Base-by-base conservation (phyloP, 2,329 filamentous ascomycete genomes). In the Plenodomus tracheiphilus region DNA sequence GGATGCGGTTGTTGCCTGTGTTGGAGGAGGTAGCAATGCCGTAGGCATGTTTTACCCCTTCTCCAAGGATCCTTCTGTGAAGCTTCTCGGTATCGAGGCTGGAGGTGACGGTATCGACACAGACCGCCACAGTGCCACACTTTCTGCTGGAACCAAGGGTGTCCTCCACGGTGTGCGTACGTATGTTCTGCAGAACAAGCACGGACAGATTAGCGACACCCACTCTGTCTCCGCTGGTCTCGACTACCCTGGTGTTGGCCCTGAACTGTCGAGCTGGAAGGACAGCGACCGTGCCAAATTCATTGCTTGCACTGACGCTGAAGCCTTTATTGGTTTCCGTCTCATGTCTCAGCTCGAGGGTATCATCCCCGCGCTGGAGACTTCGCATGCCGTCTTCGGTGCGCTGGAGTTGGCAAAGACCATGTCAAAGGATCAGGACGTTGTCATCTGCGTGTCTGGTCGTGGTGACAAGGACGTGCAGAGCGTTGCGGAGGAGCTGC, bases 31-130 rank as follows among this genome's bases (percentile, higher is more conserved):
- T 50, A 92, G 87, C 71, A 99, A 99, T 71, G 94, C 94, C 2
- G 87, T 88, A 3, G 94, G 94, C 76, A 99, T 97, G 92, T 99
- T 99, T 79, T 95, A 93, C 75, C 94, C 94, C 43, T 99, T 99
- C 77, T 82, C 88, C 55, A 85, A 91, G 36, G 93, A 99, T 65
- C 81, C 82, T 0, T 86, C 81, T 52, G 94, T 99, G 52, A 91
- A 92, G 76, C 82, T 97, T 3, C 80, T 97, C 11, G 94, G 94
- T 58, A 92, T 99, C 2, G 94, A 99, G 78, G 94, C 94, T 11
- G 94, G 91, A 34, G 94, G 94, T 53, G 94, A 97, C 64, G 94
- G 94, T 53, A 69, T 97, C 15, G 88, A 97, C 51, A 97, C 94
- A 0, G 73, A 77, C 7, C 85, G 89, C 39, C 94, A 99, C 76